Evolutionary conservation across 805 yeast species (phyloP), one percentile per base, ranked within the genome.

Genomic region (Kuraishia piskuri): DNA sequence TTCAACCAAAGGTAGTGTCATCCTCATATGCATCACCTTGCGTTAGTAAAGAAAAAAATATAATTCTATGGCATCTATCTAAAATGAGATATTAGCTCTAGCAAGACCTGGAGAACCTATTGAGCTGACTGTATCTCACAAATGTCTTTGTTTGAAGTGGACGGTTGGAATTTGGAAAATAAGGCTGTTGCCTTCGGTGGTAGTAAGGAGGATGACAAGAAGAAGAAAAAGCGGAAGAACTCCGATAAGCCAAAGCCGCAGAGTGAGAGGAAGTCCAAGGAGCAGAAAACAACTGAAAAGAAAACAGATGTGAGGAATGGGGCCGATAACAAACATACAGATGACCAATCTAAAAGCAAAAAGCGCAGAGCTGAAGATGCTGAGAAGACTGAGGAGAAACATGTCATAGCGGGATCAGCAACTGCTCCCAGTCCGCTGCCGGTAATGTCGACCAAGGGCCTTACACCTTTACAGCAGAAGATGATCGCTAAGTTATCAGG

Each of bases 401-500:
- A 58, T 26, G 63, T 61, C 23, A 48, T 62, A 19, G 56, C 64
- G 48, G 52, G 46, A n/a, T 7, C 25, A 46, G 44, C 48, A 2
- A 37, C n/a, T 9, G 17, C 46, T 21, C 44, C 45, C 23, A 37
- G 31, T 20, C 53, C 48, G 25, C 4, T 52, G 59, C 59, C 23
- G 52, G 52, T 17, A 53, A 45, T 48, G 6, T 53, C 65, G 2
- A 62, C 67, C n/a, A 63, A 68, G 40, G 80, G 83, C 49, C 70
- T 91, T 52, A 89, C 97, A 0, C 95, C 96, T 19, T 70, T 91
- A 57, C 99, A 94, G 69, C 88, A 87, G 62, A 94, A 94, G 64
- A 92, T 94, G 98, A 82, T 90, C 84, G 90, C 88, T 49, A 94
- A 94, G 66, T 77, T 94, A 46, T 82, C 95, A 1, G 99, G 99